Evolutionary conservation across 2,329 filamentous ascomycete genomes (phyloP), one percentile per base, ranked within the genome.

Genomic region (Aspergillus spinulosporus): DNA sequence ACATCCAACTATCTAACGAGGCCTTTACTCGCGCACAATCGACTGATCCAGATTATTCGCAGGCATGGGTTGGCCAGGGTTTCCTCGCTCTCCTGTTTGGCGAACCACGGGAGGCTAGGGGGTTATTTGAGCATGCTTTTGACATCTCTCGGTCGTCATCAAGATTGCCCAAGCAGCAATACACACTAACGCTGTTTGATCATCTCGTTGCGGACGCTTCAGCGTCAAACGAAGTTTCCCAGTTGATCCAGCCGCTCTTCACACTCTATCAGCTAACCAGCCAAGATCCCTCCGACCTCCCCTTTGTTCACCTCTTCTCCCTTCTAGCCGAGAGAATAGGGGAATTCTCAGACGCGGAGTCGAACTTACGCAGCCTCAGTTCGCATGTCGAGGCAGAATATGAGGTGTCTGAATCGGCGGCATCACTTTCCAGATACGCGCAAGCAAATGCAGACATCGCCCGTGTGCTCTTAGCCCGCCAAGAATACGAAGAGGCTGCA

Each of bases 41-140:
- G 1, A 90, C 89, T 3, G 95, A 99, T 70, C 94, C 95, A 0
- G 93, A 97, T 62, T 96, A 93, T 68, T 87, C 92, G 0, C 86
- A 93, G 67, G 93, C 92, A 12, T 99, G 94, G 95, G 78, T 97
- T 5, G 94, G 94, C 1, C 93, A 97, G 73, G 93, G 90, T 0
- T 82, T 96, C 28, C 82, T 97, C 51, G 92, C 94, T 3, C 80
- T 92, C 12, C 77, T 93, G 29, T 83, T 84, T 49, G 92, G 90
- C 1, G 88, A 96, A 59, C 65, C 77, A 0, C 85, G 84, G 59
- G 92, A 97, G 74, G 92, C 93, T 1, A 82, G 90, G 21, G 86
- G 87, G 8, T 83, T 97, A 7, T 96, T 97, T 68, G 92, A 90
- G 1, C 94, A 99, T 69, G 93, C 94, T 0, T 94, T 96, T 77